Evolutionary conservation across 345 rosid genomes (phyloP).

Genomic region (Ceriops decandra): DNA sequence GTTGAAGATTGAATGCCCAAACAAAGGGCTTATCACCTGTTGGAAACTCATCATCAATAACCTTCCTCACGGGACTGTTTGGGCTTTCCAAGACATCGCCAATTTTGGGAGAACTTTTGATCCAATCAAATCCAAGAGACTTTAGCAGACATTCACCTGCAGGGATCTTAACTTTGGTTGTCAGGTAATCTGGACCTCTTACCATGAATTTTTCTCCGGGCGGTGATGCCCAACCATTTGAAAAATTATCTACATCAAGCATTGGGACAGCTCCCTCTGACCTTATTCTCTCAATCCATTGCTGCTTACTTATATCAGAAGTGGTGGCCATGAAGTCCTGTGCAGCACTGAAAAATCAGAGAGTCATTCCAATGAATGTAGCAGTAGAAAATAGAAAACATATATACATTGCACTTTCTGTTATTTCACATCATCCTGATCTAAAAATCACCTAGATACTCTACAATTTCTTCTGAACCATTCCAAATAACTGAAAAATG

Average conservation of each 20-base stretch:
- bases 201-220: slow-evolving; percentile 71
- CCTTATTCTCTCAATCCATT: slow-evolving; percentile 68
- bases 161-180: slow-evolving; percentile 66
- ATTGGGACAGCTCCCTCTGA: slow-evolving; percentile 76
- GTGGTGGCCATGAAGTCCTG: slow-evolving; percentile 46
- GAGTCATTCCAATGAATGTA: neutral
- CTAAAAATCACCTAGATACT: no score
- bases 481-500: no score
- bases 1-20: slow-evolving; percentile 94
- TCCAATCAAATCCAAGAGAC: slow-evolving; percentile 91
- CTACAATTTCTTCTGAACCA: no score
- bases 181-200: slow-evolving; percentile 80
- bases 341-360: slow-evolving; percentile 6
- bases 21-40: slow-evolving; percentile 64
- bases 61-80: slow-evolving; percentile 59
- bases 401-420: no score
- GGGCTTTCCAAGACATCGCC: slow-evolving; percentile 52
- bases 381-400: neutral
- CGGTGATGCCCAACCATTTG: slow-evolving; percentile 86
- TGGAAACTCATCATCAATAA: slow-evolving; percentile 51
- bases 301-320: slow-evolving; percentile 37
- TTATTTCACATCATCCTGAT: neutral
- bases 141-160: slow-evolving; percentile 67
- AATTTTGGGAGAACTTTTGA: slow-evolving; percentile 61
- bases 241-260: slow-evolving; percentile 57